phyloP scores from a whole-genome alignment of 2,329 filamentous ascomycete species.

The Scedosporium boydii region DNA sequence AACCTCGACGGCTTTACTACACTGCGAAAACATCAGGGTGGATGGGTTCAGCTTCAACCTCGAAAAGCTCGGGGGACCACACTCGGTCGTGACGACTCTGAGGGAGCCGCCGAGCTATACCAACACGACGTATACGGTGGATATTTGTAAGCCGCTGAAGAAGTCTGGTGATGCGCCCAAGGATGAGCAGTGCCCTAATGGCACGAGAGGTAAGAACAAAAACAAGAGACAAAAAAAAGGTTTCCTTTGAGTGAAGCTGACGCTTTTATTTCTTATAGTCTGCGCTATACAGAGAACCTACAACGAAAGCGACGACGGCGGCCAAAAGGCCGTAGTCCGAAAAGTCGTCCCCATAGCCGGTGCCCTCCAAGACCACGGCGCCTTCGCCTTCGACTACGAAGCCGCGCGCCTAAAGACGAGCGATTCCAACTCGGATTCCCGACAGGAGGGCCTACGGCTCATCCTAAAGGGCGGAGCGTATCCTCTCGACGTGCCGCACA shows the following conservation, averaged over 20 bases:
- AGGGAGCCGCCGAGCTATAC: slow-evolving; percentile 41
- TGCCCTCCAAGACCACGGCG: slow-evolving; percentile 49
- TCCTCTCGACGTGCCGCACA: slow-evolving; percentile 36
- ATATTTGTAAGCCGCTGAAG: slow-evolving; percentile 62
- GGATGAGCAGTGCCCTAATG: slow-evolving; percentile 55
- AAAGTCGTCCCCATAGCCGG: slow-evolving; percentile 67
- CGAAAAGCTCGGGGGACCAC: slow-evolving; percentile 52
- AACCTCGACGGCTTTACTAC: slow-evolving; percentile 38
- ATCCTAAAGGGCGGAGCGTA: slow-evolving; percentile 54
- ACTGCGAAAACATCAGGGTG: slow-evolving; percentile 53
- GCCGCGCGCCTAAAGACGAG: slow-evolving; percentile 54
- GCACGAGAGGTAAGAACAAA: slow-evolving; percentile 48
- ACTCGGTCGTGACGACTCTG: slow-evolving; percentile 54
- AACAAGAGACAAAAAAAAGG: too few relatives aligned
- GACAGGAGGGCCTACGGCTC: slow-evolving; percentile 63
- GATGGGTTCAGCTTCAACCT: slow-evolving; percentile 57
- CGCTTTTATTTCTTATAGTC: slow-evolving; percentile 35
- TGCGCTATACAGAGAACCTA: slow-evolving; percentile 62
- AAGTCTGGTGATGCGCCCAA: slow-evolving; percentile 46
- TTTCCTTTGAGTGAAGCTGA: slow-evolving; percentile 2
- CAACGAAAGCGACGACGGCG: slow-evolving; percentile 33
- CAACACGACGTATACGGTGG: slow-evolving; percentile 75
- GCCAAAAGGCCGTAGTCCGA: slow-evolving; percentile 37
- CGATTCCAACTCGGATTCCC: slow-evolving; percentile 52
- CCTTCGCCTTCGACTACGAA: slow-evolving; percentile 53